These are phyloP conservation scores for Blepharisma japonicum DNA, from an alignment of 73 alveolate genomes.

Conservation along the genomic window DNA sequence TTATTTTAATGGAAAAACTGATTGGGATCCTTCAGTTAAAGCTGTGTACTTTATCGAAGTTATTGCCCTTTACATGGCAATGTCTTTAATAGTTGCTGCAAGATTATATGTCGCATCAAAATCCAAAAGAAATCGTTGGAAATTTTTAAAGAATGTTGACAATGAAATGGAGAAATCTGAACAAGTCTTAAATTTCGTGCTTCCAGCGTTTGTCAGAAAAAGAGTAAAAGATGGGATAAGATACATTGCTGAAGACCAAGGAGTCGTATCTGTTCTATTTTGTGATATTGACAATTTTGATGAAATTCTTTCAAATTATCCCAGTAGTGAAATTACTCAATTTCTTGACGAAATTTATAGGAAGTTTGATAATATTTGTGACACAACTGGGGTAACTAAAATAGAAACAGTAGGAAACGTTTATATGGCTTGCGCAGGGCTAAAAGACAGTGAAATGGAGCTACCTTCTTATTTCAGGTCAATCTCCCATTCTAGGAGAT, in stretches of 20 bases:
- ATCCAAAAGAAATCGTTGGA: no score
- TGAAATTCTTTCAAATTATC: constrained; percentile 40
- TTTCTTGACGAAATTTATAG: constrained; percentile 50
- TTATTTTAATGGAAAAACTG: no score
- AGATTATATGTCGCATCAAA: no score
- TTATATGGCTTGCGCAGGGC: constrained; percentile 75
- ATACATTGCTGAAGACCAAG: constrained; percentile 10
- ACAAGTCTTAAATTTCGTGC: not conserved
- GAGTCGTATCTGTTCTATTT: constrained; percentile 47
- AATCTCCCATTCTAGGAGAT: constrained; percentile 15
- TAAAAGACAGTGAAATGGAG: constrained; percentile 49
- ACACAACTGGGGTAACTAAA: constrained; percentile 30
- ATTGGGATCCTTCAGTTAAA: no score
- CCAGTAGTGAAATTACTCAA: constrained; percentile 53
- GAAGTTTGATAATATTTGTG: constrained; percentile 59
- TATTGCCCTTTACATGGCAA: no score
- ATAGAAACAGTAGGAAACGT: constrained; percentile 74
- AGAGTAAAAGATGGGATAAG: constrained; percentile 13
- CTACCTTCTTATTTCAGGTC: constrained; percentile 21
- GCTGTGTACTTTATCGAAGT: no score
- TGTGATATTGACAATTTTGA: constrained; percentile 61
- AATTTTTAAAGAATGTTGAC: not conserved
- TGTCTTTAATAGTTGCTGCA: no score
- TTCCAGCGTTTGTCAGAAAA: constrained; percentile 25
- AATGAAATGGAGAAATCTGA: constrained; percentile 12